These are phyloP conservation scores for Barnettozyma hawaiiensis DNA, from an alignment of 1,139 yeast genomes.

Conservation along the genomic window DNA sequence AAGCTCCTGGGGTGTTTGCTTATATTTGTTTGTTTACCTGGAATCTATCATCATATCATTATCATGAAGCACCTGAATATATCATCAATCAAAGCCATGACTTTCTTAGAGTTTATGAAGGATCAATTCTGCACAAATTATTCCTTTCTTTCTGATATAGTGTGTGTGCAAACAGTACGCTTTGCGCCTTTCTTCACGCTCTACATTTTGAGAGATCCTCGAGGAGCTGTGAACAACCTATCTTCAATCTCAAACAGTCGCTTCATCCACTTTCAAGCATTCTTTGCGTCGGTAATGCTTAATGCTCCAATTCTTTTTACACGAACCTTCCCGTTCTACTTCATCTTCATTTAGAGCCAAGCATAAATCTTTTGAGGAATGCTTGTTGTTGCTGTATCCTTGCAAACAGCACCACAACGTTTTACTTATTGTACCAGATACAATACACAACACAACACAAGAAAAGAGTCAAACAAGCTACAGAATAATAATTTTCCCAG, in stretches of 20 bases:
- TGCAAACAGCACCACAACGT: too few species aligned
- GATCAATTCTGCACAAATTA: background rate
- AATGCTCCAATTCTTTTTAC: background rate
- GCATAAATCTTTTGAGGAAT: too few species aligned
- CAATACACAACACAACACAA: too few species aligned
- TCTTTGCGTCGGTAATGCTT: conserved; percentile 3
- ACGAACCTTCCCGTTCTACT: conserved; percentile 2
- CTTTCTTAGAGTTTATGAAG: background rate
- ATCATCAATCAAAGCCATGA: background rate
- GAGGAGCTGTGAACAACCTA: conserved; percentile 1
- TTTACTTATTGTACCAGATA: too few species aligned
- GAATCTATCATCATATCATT: too few species aligned
- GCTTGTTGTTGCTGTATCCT: too few species aligned
- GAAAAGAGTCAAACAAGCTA: too few species aligned
- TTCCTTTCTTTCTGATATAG: background rate
- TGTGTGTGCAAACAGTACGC: conserved; percentile 1
- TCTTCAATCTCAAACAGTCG: conserved; percentile 1
- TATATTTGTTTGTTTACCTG: too few species aligned
- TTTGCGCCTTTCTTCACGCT: background rate
- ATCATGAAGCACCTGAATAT: too few species aligned
- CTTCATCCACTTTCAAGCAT: background rate
- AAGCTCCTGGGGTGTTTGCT: too few species aligned
- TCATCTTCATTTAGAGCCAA: background rate
- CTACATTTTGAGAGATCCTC: conserved; percentile 1
- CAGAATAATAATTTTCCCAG: background rate